These are phyloP conservation scores for Mortierella sp. DNA, from an alignment of 371 early-diverging fungal species.

Conservation along the genomic window DNA sequence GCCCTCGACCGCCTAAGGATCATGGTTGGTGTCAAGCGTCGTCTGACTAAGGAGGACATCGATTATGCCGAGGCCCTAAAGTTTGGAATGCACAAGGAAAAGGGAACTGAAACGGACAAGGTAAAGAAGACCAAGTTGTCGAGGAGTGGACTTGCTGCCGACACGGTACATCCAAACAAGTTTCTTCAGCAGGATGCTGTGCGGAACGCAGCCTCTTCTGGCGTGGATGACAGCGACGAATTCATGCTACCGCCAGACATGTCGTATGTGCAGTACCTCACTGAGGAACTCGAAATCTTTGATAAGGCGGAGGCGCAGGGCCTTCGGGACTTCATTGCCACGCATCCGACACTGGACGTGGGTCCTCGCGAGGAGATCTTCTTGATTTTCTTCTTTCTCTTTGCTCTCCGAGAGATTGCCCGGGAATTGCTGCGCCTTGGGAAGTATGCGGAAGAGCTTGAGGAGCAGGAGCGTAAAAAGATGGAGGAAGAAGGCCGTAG, in stretches of 20 bases:
- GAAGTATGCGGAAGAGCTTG: conserved; percentile 55
- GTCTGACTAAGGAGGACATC: conserved; percentile 28
- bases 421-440: conserved; percentile 63
- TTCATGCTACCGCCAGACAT: conserved; percentile 57
- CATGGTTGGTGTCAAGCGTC: conserved; percentile 15
- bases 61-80: conserved; percentile 48
- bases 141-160: conserved; percentile 7
- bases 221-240: conserved; percentile 50
- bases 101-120: too few species aligned
- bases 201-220: conserved; percentile 10
- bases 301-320: conserved; percentile 47
- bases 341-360: conserved; percentile 58
- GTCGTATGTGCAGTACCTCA: conserved; percentile 61
- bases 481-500: conserved; percentile 28
- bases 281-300: conserved; percentile 57
- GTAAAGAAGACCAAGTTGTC: conserved; percentile 17
- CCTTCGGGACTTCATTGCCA: conserved; percentile 41
- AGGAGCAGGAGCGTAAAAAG: conserved; percentile 29
- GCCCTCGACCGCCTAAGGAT: conserved; percentile 16
- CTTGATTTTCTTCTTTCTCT: conserved; percentile 72
- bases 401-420: conserved; percentile 70
- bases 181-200: conserved; percentile 18
- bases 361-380: conserved; percentile 71
- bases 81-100: conserved; percentile 17
- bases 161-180: conserved; percentile 27